Base-by-base conservation (phyloP, 2,329 filamentous ascomycete species). In the Hyphodiscus sp. region DNA sequence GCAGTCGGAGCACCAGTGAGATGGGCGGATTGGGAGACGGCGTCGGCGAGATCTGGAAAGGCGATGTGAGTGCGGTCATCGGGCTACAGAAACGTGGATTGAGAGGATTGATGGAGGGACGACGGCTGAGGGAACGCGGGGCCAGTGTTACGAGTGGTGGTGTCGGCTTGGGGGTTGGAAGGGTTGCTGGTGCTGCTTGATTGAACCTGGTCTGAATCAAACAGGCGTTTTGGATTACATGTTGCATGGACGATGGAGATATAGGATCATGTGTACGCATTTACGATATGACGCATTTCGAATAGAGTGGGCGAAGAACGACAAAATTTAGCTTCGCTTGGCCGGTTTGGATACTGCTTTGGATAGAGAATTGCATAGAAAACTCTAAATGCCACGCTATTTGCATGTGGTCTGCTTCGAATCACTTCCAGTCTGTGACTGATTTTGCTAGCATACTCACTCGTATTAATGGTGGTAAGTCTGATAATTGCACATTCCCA, bases 61-160 rank as follows among this genome's bases (percentile, higher is more conserved):
- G 86, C 54, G 82, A 95, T 73, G 70, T 92, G 33, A 91, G 88
- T 73, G 89, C 89, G 47, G 92, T 97, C 2, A 95, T 99, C 61
- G 94, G 94, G 0, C 69, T 99, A 59, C 94, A 99, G 75, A 99
- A 99, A 75, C 80, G 94, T 51, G 94, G 94, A 0, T 70, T 99
- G 38, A 79, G 92, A 55, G 94, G 94, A 0, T 70, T 99, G 61
- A 97, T 99, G 94, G 94, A 97, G 70, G 92, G 92, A 2, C 77
- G 92, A 45, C 79, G 92, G 56, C 84, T 96, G 75, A 77, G 91
- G 45, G 90, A 95, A 69, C 76, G 89, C 59, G 79, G 78, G 13
- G 71, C 72, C 55, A 69, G 71, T 57, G 65, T 63, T 61, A 65
- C 68, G 46, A 62, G 64, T 50, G 63, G 65, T 47, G 42, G 42